A percentile compares a stretch with the other conserved stretches of the same genome.
phyloP scores from a whole-genome alignment of 176 grass and related monocot genomes.

The Leersia perrieri region DNA sequence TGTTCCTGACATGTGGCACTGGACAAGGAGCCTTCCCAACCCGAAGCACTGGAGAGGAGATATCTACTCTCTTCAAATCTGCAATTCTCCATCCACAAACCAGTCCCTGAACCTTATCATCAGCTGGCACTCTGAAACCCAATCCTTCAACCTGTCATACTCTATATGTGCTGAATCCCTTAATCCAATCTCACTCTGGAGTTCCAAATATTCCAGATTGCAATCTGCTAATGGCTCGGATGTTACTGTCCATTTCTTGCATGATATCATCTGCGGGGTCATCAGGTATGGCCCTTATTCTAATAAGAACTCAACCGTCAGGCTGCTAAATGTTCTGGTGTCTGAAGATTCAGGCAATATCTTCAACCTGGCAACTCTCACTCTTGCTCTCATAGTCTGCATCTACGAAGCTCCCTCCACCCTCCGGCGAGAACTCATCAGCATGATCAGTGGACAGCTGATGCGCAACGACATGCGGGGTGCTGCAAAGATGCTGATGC shows the following conservation, averaged over 20 bases:
- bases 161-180: constrained; percentile 41
- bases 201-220: constrained; percentile 32
- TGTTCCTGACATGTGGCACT: constrained; percentile 44
- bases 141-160: constrained; percentile 35
- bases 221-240: constrained; percentile 22
- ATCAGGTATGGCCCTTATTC: constrained; percentile 47
- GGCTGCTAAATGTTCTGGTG: constrained; percentile 31
- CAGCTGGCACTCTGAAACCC: constrained; percentile 22
- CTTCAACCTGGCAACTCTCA: constrained; percentile 52
- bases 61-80: constrained; percentile 41
- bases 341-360: constrained; percentile 29
- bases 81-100: constrained; percentile 37
- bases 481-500: constrained; percentile 47
- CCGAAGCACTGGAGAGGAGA: constrained; percentile 32
- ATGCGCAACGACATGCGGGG: constrained; percentile 4
- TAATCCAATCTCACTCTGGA: constrained; percentile 55
- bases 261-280: constrained; percentile 48
- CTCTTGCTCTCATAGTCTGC: constrained; percentile 57
- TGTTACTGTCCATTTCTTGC: constrained; percentile 22
- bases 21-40: constrained; percentile 44
- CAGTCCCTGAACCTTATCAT: constrained; percentile 39
- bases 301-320: constrained; percentile 25
- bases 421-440: constrained; percentile 39
- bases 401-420: constrained; percentile 56
- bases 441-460: constrained; percentile 23